Base-by-base conservation (phyloP, 495 filamentous ascomycete genomes). In the Talaromyces ruber region DNA sequence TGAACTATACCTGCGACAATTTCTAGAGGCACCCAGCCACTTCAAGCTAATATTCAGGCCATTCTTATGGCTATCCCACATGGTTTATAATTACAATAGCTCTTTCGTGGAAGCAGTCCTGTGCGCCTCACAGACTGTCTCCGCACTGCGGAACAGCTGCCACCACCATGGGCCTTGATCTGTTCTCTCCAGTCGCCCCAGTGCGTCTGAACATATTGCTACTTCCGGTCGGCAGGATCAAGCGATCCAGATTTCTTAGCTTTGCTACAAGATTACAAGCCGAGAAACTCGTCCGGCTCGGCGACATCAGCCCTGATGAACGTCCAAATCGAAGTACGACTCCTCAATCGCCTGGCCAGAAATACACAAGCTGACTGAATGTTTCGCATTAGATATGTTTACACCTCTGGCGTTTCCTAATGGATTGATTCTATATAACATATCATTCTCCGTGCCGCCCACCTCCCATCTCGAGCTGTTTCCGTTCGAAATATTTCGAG, bases 341-440 rank as follows among this genome's bases (percentile, higher is more conserved):
- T 51, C 30, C 39, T 30, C 30, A 56, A 29, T 26, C 4, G n/a
- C 9, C 26, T 11, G 30, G 52, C 11, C 45, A 79, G 68, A 63
- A 32, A 59, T 53, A 65, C 55, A 37, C 63, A 30, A 58, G 55
- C 50, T 63, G 22, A 62, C 28, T 65, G 61, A 58, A 53, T 34
- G 62, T 28, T 25, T 21, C 64, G 59, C 63, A 63, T 28, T 69
- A 97, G 93, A 92, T 68, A 93, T 96, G 87, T 97, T 98, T 72
- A 95, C 92, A 50, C 94, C 94, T 26, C 79, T 96, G 65, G 92
- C 91, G 2, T 98, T 96, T 71, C 93, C 93, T 8, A 84, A 85
- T 63, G 94, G 94, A 60, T 84, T 87, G 64, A 88, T 99, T 65
- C 82, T 97, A 64, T 97, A 95, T 81, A 89, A 97, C 70, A 80